Percentiles rank a stretch among this genome's conserved stretches.
Evolutionary conservation across 306 rosid species (phyloP).

Genomic region (Pyrus pyrifolia): DNA sequence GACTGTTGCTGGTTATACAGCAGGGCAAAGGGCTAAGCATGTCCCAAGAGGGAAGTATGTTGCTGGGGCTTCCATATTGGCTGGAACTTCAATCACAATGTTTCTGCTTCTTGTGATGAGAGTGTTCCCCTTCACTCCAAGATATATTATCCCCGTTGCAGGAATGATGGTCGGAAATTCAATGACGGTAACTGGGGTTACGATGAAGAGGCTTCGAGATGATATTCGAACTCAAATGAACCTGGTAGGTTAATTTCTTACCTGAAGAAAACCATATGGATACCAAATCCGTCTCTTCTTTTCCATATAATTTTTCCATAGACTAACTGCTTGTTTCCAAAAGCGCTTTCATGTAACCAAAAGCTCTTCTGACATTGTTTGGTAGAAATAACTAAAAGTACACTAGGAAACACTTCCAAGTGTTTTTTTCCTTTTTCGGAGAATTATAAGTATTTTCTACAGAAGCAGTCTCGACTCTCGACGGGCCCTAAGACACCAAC

Average conservation of each 20-base stretch:
- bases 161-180: conserved; percentile 99
- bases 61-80: conserved; percentile 74
- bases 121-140: conserved; percentile 88
- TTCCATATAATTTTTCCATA: background rate
- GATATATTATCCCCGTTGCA: conserved; percentile 80
- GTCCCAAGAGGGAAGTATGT: conserved; percentile 76
- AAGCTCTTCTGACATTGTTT: background rate
- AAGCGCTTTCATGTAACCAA: background rate
- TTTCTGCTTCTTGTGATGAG: conserved; percentile 45
- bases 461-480: no score
- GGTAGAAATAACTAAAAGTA: background rate
- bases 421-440: no score
- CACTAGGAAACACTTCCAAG: background rate
- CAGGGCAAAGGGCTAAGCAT: conserved; percentile 86
- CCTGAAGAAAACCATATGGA: background rate
- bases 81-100: conserved; percentile 81
- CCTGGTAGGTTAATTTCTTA: conserved; percentile 35
- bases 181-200: conserved; percentile 94
- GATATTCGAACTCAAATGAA: conserved; percentile 68
- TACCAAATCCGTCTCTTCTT: background rate
- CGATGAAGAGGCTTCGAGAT: conserved; percentile 86
- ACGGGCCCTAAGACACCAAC: no score
- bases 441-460: background rate
- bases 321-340: background rate
- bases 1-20: conserved; percentile 80